phyloP scores from a whole-genome alignment of 1,284 basidiomycete genomes.

The Tylopilus sp. region DNA sequence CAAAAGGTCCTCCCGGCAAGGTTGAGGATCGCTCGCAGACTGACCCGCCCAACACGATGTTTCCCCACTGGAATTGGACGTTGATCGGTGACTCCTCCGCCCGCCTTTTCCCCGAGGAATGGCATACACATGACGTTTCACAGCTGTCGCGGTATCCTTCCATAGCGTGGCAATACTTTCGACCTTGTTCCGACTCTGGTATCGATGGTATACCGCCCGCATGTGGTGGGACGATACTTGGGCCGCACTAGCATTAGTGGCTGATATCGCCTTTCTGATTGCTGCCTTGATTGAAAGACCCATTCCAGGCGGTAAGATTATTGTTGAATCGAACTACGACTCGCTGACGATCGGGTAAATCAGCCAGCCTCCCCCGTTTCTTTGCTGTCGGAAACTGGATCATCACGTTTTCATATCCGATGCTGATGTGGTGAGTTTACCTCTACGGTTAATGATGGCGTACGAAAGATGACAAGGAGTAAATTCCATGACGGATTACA shows the following conservation, averaged over 20 bases:
- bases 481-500: background rate
- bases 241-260: slow-evolving; percentile 18
- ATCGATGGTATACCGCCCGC: slow-evolving; percentile 18
- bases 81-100: slow-evolving; percentile 11
- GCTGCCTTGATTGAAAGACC: slow-evolving; percentile 13
- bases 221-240: slow-evolving; percentile 34
- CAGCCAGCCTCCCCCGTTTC: slow-evolving; percentile 8
- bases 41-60: slow-evolving; percentile 11
- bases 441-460: background rate
- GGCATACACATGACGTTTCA: background rate
- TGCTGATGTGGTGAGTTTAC: slow-evolving; percentile 28
- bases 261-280: slow-evolving; percentile 16
- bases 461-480: background rate
- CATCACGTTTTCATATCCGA: slow-evolving; percentile 23
- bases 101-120: background rate
- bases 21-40: background rate
- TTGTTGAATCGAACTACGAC: background rate
- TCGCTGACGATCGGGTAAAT: background rate
- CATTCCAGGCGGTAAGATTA: slow-evolving; percentile 1
- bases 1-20: slow-evolving; percentile 5
- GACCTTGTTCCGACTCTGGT: slow-evolving; percentile 29
- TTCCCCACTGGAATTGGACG: slow-evolving; percentile 15
- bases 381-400: slow-evolving; percentile 17
- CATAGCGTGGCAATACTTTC: slow-evolving; percentile 24
- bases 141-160: slow-evolving; percentile 21